Evolutionary conservation across 2,329 filamentous ascomycete species (phyloP), one percentile per base, ranked within the genome.

Genomic region (Pyrenochaeta sp.): DNA sequence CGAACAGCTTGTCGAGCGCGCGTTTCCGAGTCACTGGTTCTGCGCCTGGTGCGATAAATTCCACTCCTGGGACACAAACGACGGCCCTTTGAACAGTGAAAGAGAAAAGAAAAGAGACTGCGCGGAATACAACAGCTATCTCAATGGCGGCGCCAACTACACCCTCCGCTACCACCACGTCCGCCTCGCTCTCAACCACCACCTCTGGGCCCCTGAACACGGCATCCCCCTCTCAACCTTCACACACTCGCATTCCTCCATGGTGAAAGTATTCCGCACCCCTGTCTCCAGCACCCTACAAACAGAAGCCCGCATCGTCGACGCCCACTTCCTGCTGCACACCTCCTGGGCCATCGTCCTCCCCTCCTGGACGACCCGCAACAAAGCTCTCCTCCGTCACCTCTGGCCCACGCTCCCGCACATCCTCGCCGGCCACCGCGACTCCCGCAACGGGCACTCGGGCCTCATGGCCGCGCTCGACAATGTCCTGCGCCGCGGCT

Each of bases 11-110:
- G 55, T 69, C 10, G 66, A 69, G 39, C 61, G 64, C 7, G 65
- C 66, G 1, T 66, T 69, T 27, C 63, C 65, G 1, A 55, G 53
- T 1, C 53, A 63, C 37, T 69, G 63, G 63, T 67, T 60, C 52
- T 69, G 66, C 42, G 59, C 61, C 2, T 69, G 63, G 65, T 69
- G 66, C 48, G 63, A 67, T 24, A 54, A 36, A 19, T 69, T 69
- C 46, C 66, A 69, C 20, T 7, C 28, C 1, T 63, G 57, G 57
- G 23, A 44, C 2, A 10, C 35, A 3, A 28, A 41, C 7, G 48
- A 57, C 6, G 48, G 51, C 13, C 65, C 51, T 7, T 35, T 17
- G 32, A 36, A 14, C 32, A 3, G 26, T 19, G 11, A 15, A 3
- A 23, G 36, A 17, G 49, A 50, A 11, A 41, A 21, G 10, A 46